Conservation (phyloP, 83 land plant genomes). For the Picea engelmannii region DNA sequence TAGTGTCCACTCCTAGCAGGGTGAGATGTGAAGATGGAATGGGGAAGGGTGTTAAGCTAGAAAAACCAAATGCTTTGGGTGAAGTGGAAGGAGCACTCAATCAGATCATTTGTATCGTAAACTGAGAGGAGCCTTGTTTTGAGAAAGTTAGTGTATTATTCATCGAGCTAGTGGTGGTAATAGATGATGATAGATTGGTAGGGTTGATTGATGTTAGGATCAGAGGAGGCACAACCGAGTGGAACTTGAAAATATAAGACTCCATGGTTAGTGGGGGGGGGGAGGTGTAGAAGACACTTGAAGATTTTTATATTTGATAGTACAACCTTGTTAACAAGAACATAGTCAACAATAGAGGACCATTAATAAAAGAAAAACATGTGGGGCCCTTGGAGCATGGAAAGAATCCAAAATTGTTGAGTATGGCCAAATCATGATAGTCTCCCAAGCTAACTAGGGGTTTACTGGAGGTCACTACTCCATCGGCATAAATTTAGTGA, state of each 20-base stretch:
- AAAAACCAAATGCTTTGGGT: background rate
- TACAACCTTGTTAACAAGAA: background rate
- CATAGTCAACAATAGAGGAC: background rate
- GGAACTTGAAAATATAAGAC: background rate
- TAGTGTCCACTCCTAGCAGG: background rate
- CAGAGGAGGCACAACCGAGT: background rate
- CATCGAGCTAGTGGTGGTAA: background rate
- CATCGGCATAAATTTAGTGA: too few relatives aligned
- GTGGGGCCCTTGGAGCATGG: background rate
- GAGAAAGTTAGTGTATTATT: background rate
- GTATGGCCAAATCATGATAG: background rate
- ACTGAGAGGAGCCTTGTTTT: background rate
- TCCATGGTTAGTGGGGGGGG: background rate
- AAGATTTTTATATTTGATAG: background rate
- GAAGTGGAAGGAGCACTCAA: background rate
- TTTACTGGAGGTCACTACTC: too few relatives aligned
- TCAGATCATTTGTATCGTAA: background rate
- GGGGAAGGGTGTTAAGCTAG: background rate
- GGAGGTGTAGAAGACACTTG: background rate
- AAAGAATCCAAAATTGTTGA: background rate
- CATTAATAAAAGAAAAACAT: background rate
- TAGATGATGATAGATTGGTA: background rate
- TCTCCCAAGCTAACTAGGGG: background rate
- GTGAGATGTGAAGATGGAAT: background rate
- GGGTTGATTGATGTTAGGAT: background rate